Evolutionary conservation across 768 basidiomycete genomes (phyloP).

Genomic region (Boletus rubropictus): DNA sequence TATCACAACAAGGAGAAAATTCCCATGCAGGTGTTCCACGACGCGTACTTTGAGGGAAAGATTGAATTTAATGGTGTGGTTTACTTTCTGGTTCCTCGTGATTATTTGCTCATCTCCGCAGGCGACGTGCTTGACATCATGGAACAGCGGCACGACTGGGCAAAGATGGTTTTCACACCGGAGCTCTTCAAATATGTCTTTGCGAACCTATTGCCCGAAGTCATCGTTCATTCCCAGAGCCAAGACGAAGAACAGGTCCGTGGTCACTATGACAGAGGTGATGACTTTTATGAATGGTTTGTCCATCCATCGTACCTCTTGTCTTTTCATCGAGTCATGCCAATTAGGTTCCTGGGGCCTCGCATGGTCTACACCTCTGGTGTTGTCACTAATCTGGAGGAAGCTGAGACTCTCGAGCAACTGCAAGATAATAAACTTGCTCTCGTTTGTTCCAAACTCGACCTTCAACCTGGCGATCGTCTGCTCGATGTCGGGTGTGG

Average conservation of each 20-base stretch:
- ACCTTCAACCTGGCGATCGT: conserved; percentile 79
- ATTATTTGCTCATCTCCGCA: conserved; percentile 25
- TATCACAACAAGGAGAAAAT: conserved; percentile 89
- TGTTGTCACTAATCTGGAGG: conserved; percentile 63
- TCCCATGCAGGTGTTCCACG: conserved; percentile 95
- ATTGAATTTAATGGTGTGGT: conserved; percentile 87
- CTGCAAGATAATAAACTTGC: conserved; percentile 98
- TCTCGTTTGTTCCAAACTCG: conserved; percentile 90
- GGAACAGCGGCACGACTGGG: conserved; percentile 95
- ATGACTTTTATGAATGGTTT: conserved; percentile 90
- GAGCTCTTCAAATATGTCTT: conserved; percentile 95
- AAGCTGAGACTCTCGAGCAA: conserved; percentile 80
- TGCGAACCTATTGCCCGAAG: conserved; percentile 83
- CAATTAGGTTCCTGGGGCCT: conserved; percentile 78
- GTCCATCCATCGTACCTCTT: background rate
- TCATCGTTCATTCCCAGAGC: conserved; percentile 80
- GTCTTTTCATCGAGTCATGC: background rate
- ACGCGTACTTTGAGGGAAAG: conserved; percentile 95
- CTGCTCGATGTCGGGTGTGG: conserved; percentile 87
- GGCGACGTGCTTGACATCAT: conserved; percentile 91
- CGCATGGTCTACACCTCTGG: conserved; percentile 99
- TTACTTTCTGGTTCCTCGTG: background rate
- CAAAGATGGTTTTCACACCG: conserved; percentile 82
- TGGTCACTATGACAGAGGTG: conserved; percentile 93
- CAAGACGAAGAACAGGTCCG: conserved; percentile 97